Percentiles rank a stretch among this genome's conserved stretches.
These are phyloP conservation scores for Aspergillus transmontanensis DNA, from an alignment of 2,329 filamentous ascomycete genomes.

Conservation along the genomic window DNA sequence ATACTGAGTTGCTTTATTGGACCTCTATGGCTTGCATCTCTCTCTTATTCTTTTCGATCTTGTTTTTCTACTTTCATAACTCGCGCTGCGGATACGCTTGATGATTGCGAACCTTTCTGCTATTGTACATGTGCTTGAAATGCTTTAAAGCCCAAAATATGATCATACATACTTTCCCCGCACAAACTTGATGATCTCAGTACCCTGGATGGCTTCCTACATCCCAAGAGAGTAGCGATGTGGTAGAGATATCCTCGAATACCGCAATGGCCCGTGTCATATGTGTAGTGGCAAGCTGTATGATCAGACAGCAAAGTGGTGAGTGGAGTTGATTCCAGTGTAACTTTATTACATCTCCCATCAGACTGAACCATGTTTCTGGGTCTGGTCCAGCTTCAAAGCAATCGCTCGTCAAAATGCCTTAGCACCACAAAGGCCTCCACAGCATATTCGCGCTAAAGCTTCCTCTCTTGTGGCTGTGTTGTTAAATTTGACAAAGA, in stretches of 20 bases:
- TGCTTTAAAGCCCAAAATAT: background rate
- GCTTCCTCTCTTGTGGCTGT: background rate
- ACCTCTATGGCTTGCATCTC: background rate
- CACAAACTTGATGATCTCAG: background rate
- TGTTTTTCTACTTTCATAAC: conserved; percentile 5
- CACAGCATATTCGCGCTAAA: background rate
- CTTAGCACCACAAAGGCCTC: background rate
- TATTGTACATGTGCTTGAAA: background rate
- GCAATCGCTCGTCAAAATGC: background rate
- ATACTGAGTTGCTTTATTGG: background rate
- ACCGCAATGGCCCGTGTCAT: background rate
- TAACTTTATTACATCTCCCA: background rate
- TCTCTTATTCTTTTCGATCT: conserved; percentile 3
- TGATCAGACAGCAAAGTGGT: background rate
- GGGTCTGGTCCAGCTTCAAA: background rate
- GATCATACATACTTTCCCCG: background rate
- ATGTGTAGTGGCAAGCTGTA: background rate
- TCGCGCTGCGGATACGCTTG: background rate
- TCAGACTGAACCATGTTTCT: background rate
- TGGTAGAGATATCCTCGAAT: background rate
- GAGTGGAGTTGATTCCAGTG: background rate
- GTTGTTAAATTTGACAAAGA: background rate
- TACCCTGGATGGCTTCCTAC: background rate
- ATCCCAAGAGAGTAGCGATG: background rate
- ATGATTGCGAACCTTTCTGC: background rate